Conservation (phyloP, 805 yeast species). For the Kazachstania africana region DNA sequence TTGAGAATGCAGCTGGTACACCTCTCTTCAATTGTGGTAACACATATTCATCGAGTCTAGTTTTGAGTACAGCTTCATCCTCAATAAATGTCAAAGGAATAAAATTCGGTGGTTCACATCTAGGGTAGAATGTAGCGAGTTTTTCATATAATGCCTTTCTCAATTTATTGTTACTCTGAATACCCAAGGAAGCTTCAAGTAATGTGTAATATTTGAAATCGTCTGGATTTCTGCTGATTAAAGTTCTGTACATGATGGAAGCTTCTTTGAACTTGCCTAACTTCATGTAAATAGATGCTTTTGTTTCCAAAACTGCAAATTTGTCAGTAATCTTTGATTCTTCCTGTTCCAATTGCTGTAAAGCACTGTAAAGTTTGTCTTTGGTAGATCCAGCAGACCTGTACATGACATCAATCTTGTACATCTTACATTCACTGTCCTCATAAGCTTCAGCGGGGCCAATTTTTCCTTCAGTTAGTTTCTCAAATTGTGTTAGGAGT, state of each 20-base stretch:
- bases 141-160: slow-evolving; percentile 54
- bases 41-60: slow-evolving; percentile 43
- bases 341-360: slow-evolving; percentile 46
- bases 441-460: slow-evolving; percentile 60
- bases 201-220: slow-evolving; percentile 49
- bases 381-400: slow-evolving; percentile 42
- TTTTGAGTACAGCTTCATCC: slow-evolving; percentile 34
- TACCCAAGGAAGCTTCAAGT: slow-evolving; percentile 54
- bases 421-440: slow-evolving; percentile 68
- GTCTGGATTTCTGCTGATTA: slow-evolving; percentile 82
- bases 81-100: slow-evolving; percentile 67
- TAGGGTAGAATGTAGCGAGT: slow-evolving; percentile 62
- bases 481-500: slow-evolving; percentile 67
- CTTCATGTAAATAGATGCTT: slow-evolving; percentile 51
- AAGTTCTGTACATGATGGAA: slow-evolving; percentile 48
- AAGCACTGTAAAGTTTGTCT: slow-evolving; percentile 41
- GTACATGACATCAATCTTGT: slow-evolving; percentile 54
- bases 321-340: slow-evolving; percentile 46
- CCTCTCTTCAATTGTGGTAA: slow-evolving; percentile 57
- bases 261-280: slow-evolving; percentile 54
- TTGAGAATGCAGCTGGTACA: slow-evolving; percentile 82
- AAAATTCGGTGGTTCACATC: slow-evolving; percentile 66
- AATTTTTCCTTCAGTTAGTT: slow-evolving; percentile 54
- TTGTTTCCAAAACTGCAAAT: slow-evolving; percentile 48
- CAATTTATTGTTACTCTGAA: slow-evolving; percentile 32